These are phyloP conservation scores for Avena atlantica DNA, from an alignment of 176 grass and related monocot genomes.

Conservation along the genomic window DNA sequence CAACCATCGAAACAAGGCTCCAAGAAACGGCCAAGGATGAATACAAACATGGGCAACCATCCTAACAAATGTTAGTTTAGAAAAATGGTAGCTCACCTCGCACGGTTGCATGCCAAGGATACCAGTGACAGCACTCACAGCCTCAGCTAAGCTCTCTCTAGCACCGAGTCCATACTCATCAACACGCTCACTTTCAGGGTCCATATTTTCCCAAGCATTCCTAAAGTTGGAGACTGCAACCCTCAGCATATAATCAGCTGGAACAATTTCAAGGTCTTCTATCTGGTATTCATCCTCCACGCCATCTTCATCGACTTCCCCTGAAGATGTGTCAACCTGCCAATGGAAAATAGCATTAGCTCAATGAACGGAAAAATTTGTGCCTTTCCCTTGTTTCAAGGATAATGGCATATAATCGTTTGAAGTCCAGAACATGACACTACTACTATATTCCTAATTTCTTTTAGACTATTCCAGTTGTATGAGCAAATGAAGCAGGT, in stretches of 20 bases:
- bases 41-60: not conserved
- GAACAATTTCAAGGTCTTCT: slow-evolving; percentile 84
- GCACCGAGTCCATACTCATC: slow-evolving; percentile 96
- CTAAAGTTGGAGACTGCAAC: slow-evolving; percentile 92
- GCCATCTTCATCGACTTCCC: slow-evolving; percentile 89
- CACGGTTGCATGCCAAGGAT: slow-evolving; percentile 98
- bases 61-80: not conserved
- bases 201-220: slow-evolving; percentile 96
- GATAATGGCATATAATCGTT: not conserved
- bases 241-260: slow-evolving; percentile 92
- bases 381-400: not conserved
- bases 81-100: slow-evolving; percentile 67
- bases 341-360: slow-evolving; percentile 26
- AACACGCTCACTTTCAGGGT: slow-evolving; percentile 71
- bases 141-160: slow-evolving; percentile 92
- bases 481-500: slow-evolving; percentile 23
- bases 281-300: slow-evolving; percentile 98
- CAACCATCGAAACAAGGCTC: not conserved
- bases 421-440: slow-evolving; percentile 18
- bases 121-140: slow-evolving; percentile 77
- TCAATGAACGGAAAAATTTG: not conserved
- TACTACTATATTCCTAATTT: not conserved
- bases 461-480: slow-evolving; percentile 10
- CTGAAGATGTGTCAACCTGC: slow-evolving; percentile 83
- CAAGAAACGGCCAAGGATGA: slow-evolving; percentile 6